Conservation (phyloP, 2,329 filamentous ascomycete genomes). For the Diaporthe sp. region DNA sequence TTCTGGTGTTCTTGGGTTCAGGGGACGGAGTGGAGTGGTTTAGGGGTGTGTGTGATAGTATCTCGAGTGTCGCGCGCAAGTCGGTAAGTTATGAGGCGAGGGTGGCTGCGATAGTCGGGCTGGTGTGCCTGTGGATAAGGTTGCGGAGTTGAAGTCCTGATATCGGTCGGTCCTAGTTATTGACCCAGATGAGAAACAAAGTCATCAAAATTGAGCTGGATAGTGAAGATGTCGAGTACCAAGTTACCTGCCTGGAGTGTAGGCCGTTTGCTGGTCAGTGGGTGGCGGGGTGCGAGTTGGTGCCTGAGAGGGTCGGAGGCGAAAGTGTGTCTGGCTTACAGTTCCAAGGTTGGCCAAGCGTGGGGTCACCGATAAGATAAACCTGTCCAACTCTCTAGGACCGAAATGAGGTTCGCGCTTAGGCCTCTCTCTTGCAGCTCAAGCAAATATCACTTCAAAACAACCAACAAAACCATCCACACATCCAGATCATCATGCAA, state of each 20-base stretch:
- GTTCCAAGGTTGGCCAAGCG: neutral
- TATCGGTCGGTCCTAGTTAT: neutral
- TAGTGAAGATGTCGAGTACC: neutral
- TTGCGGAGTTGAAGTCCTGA: neutral
- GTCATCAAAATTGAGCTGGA: neutral
- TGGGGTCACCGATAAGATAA: conserved; percentile 21
- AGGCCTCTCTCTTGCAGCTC: neutral
- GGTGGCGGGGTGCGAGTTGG: conserved; percentile 2
- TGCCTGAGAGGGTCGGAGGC: conserved; percentile 23
- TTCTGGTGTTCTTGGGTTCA: neutral
- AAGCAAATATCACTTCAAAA: neutral
- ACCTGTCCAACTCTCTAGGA: neutral
- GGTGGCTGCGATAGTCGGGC: neutral
- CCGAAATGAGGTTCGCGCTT: neutral
- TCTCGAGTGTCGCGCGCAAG: conserved; percentile 15
- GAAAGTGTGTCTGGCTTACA: neutral
- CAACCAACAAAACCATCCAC: no score
- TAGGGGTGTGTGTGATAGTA: neutral
- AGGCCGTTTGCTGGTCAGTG: conserved; percentile 11
- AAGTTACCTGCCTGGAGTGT: neutral
- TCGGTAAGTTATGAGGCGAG: neutral
- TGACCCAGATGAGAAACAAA: neutral
- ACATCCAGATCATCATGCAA: neutral
- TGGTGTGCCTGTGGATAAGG: neutral
- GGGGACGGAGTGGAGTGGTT: neutral